Conservation (phyloP, 176 grass and related monocot species). For the Olyra latifolia region DNA sequence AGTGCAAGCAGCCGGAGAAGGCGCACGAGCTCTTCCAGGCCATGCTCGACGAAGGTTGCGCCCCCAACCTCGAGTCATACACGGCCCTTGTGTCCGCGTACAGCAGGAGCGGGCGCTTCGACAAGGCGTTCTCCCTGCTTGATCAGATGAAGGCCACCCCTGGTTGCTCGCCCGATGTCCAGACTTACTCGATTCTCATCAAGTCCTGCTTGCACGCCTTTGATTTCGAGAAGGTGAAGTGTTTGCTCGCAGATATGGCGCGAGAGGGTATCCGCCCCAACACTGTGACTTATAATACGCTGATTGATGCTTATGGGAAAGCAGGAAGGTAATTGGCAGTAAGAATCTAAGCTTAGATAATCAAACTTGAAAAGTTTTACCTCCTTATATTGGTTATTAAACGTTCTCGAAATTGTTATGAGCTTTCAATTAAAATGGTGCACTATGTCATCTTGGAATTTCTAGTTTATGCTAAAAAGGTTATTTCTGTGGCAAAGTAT, state of each 20-base stretch:
- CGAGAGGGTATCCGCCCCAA: slow-evolving; percentile 53
- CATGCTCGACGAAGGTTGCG: slow-evolving; percentile 84
- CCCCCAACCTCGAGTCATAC: slow-evolving; percentile 77
- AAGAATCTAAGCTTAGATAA: background rate
- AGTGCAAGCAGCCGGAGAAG: slow-evolving; percentile 84
- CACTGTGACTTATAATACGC: slow-evolving; percentile 87
- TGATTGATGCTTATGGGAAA: slow-evolving; percentile 92
- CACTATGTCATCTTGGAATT: background rate
- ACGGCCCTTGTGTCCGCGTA: slow-evolving; percentile 83
- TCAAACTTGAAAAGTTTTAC: background rate
- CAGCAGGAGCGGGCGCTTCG: slow-evolving; percentile 75
- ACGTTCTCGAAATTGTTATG: background rate
- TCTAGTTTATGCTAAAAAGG: background rate
- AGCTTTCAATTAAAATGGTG: background rate
- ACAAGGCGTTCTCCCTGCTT: slow-evolving; percentile 64
- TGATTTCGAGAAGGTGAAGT: slow-evolving; percentile 74
- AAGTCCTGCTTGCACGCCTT: slow-evolving; percentile 84
- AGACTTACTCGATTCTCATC: slow-evolving; percentile 93
- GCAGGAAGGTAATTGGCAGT: slow-evolving; percentile 54
- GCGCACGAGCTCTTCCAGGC: slow-evolving; percentile 82
- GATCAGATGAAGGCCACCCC: slow-evolving; percentile 72
- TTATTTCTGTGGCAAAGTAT: background rate
- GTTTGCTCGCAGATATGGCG: slow-evolving; percentile 68
- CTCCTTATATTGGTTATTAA: background rate
- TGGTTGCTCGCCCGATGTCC: slow-evolving; percentile 74